phyloP scores from a whole-genome alignment of 495 filamentous ascomycete species.

The Talaromyces borbonicus region DNA sequence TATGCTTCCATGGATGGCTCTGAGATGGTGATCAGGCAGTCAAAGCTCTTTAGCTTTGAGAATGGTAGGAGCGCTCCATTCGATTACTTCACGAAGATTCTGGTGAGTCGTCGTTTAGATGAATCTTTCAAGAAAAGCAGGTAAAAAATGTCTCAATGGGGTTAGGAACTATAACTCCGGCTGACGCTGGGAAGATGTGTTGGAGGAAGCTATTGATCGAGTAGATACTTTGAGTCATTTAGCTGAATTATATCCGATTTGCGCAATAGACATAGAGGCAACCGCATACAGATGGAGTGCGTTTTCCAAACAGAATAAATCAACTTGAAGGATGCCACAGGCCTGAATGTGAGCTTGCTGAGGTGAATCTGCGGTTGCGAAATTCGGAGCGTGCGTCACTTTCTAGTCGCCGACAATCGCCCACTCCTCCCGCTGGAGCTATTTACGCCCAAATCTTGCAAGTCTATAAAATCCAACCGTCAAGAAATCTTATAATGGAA shows the following conservation, averaged over 20 bases:
- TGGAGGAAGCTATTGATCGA: neutral
- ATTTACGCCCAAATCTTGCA: neutral
- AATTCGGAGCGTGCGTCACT: neutral
- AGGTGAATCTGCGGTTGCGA: neutral
- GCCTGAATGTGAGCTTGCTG: no score
- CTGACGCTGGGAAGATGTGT: slow-evolving; percentile 4
- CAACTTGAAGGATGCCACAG: no score
- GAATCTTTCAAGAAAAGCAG: no score
- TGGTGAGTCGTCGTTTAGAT: neutral
- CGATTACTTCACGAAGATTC: no score
- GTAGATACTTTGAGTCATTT: no score
- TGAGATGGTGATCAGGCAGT: slow-evolving; percentile 9
- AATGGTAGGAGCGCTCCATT: neutral
- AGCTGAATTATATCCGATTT: no score
- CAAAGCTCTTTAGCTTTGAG: neutral
- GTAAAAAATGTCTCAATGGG: no score
- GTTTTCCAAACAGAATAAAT: no score
- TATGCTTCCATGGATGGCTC: slow-evolving; percentile 10
- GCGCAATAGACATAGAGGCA: no score
- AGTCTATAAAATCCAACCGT: neutral
- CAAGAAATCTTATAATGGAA: neutral
- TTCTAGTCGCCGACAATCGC: neutral
- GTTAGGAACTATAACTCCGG: no score
- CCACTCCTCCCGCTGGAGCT: neutral
- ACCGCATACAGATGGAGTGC: no score